Conservation (phyloP, 192 early-diverging fungal genomes). For the Coemansia sp. region DNA sequence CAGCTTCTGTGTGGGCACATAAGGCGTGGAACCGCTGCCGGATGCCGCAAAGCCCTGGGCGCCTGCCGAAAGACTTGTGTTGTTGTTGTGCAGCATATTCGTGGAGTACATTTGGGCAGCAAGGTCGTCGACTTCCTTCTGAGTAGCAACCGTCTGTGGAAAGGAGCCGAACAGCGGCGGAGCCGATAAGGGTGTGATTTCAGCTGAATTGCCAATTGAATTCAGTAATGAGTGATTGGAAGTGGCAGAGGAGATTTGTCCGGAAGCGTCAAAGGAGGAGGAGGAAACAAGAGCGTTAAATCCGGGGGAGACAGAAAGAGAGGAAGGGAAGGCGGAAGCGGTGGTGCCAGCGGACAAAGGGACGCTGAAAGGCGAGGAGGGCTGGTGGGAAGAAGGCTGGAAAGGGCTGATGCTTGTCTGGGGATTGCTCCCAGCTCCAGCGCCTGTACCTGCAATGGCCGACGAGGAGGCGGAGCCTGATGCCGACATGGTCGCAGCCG, state of each 20-base stretch:
- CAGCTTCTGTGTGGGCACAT: slow-evolving; percentile 47
- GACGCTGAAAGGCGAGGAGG: slow-evolving; percentile 23
- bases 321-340: slow-evolving; percentile 23
- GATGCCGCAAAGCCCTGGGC: not conserved
- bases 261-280: slow-evolving; percentile 26
- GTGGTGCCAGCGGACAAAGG: slow-evolving; percentile 24
- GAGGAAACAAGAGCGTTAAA: slow-evolving; percentile 18
- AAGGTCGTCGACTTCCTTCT: slow-evolving; percentile 34
- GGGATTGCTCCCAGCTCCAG: slow-evolving; percentile 15
- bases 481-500: slow-evolving; percentile 1
- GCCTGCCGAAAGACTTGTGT: not conserved
- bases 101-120: slow-evolving; percentile 45
- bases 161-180: not conserved
- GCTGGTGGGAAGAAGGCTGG: slow-evolving; percentile 9
- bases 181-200: slow-evolving; percentile 2
- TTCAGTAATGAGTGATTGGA: not conserved
- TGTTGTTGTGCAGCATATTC: slow-evolving; percentile 14
- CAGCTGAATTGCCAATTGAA: not conserved
- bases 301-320: slow-evolving; percentile 16
- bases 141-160: slow-evolving; percentile 1
- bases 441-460: not conserved
- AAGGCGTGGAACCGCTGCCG: slow-evolving; percentile 13
- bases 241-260: slow-evolving; percentile 7
- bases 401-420: slow-evolving; percentile 5
- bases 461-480: not conserved